These are phyloP conservation scores for Bryoerythrophyllum caledonicum DNA, from an alignment of 225 moss, liverwort and hornwort genomes.

Conservation along the genomic window DNA sequence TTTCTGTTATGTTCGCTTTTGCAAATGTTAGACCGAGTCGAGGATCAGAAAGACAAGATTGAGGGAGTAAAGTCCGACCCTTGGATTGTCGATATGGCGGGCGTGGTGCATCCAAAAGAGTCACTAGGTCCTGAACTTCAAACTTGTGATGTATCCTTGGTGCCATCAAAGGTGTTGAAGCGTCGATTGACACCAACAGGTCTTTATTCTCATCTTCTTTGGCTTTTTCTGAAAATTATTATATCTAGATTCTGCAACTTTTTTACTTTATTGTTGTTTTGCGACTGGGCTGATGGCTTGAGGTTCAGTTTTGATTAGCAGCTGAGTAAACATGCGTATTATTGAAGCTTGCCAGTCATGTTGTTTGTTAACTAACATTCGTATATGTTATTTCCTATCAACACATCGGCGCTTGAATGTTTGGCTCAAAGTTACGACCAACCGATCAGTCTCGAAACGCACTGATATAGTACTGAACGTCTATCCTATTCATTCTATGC, in stretches of 20 bases:
- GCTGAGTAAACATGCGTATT: not conserved
- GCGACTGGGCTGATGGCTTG: not conserved
- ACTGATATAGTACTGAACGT: not conserved
- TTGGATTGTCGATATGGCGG: constrained; percentile 49
- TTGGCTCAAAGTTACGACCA: not conserved
- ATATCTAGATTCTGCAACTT: not conserved
- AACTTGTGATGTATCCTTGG: constrained; percentile 24
- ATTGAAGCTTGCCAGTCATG: constrained; percentile 23
- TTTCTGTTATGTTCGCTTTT: constrained; percentile 24
- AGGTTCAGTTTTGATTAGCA: constrained; percentile 11
- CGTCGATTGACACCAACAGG: constrained; percentile 56
- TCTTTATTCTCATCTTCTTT: constrained; percentile 11
- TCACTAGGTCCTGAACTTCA: constrained; percentile 25
- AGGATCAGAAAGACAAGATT: constrained; percentile 22
- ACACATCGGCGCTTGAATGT: not conserved
- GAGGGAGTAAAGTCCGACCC: constrained; percentile 26
- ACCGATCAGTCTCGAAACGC: not conserved
- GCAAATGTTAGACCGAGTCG: constrained; percentile 27
- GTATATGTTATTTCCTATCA: not conserved
- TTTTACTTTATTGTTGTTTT: not conserved
- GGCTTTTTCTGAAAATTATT: not conserved
- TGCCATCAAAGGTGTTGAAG: constrained; percentile 36
- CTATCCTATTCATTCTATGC: constrained; percentile 2
- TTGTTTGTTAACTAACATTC: not conserved
- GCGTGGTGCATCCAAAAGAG: constrained; percentile 44